Percentiles rank a stretch among this genome's conserved stretches.
These are phyloP conservation scores for Cryptococcus deneoformans DNA, from an alignment of 1,284 basidiomycete genomes.

Conservation along the genomic window DNA sequence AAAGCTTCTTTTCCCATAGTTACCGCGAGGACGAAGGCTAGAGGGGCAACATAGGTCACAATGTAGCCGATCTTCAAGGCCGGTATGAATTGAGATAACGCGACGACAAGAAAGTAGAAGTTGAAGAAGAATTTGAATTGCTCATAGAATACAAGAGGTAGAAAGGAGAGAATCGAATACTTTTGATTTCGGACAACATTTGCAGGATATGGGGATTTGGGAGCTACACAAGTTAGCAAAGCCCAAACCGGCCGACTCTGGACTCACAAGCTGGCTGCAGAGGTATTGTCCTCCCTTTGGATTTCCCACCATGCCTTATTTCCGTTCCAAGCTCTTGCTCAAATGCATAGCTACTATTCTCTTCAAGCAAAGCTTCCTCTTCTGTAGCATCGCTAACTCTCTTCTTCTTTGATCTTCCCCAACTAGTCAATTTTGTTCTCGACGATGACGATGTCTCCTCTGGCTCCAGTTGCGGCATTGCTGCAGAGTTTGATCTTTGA, in stretches of 20 bases:
- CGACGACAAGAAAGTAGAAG: constrained; percentile 96
- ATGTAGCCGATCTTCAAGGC: constrained; percentile 97
- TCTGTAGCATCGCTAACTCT: constrained; percentile 33
- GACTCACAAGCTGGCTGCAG: constrained; percentile 67
- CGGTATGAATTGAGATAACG: constrained; percentile 92
- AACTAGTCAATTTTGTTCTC: constrained; percentile 1
- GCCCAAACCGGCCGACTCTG: neutral
- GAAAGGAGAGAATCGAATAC: constrained; percentile 91
- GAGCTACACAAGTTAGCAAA: constrained; percentile 3
- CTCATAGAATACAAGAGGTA: constrained; percentile 96
- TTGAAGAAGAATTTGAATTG: constrained; percentile 99
- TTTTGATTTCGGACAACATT: constrained; percentile 98
- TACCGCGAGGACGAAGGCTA: constrained; percentile 89
- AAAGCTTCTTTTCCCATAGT: constrained; percentile 99
- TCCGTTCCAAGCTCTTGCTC: neutral
- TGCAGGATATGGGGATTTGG: constrained; percentile 52
- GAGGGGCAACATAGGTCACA: constrained; percentile 91
- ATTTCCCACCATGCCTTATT: constrained; percentile 2
- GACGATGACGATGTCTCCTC: constrained; percentile 1
- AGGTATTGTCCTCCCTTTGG: constrained; percentile 68
- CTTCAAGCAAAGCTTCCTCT: constrained; percentile 23
- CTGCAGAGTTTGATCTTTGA: constrained; percentile 11
- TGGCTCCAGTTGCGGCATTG: neutral
- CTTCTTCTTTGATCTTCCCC: constrained; percentile 21
- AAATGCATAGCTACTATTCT: neutral